Conservation (phyloP, 2,329 filamentous ascomycete species). For the Dactylellina parvicollis region DNA sequence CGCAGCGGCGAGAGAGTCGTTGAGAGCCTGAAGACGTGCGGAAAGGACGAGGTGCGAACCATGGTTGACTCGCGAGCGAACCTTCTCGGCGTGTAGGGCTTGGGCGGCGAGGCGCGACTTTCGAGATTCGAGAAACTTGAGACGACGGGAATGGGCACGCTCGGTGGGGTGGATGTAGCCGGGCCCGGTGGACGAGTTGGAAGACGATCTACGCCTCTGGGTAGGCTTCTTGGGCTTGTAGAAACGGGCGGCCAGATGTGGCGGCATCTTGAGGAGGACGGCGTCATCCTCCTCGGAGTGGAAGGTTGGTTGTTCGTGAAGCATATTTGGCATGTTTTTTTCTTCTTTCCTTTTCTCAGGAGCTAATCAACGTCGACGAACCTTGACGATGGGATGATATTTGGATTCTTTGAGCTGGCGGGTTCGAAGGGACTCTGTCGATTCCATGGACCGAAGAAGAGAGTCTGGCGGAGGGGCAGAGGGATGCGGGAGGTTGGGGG, state of each 20-base stretch:
- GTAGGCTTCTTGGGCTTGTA: conserved; percentile 74
- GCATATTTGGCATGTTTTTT: conserved; percentile 26
- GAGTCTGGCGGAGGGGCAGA: conserved; percentile 7
- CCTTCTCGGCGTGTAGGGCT: conserved; percentile 83
- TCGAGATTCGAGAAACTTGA: conserved; percentile 81
- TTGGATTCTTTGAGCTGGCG: conserved; percentile 37
- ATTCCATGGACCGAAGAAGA: conserved; percentile 35
- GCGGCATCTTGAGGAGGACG: conserved; percentile 71
- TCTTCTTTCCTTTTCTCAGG: not conserved
- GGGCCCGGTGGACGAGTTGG: conserved; percentile 70
- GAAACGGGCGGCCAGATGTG: conserved; percentile 81
- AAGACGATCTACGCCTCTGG: conserved; percentile 68
- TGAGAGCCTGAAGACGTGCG: conserved; percentile 70
- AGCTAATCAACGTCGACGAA: conserved; percentile 24
- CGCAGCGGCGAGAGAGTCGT: conserved; percentile 62
- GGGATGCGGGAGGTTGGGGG: conserved; percentile 10
- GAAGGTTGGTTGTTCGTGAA: conserved; percentile 33
- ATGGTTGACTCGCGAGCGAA: conserved; percentile 73
- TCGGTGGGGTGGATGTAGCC: conserved; percentile 76
- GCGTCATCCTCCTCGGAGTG: conserved; percentile 49
- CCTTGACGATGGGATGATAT: conserved; percentile 40
- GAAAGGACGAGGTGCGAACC: conserved; percentile 72
- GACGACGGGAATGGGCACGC: conserved; percentile 68
- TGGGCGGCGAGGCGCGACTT: conserved; percentile 82
- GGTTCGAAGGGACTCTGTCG: conserved; percentile 16